Conservation (phyloP, 192 early-diverging fungal genomes). For the Umbelopsis isabellina region DNA sequence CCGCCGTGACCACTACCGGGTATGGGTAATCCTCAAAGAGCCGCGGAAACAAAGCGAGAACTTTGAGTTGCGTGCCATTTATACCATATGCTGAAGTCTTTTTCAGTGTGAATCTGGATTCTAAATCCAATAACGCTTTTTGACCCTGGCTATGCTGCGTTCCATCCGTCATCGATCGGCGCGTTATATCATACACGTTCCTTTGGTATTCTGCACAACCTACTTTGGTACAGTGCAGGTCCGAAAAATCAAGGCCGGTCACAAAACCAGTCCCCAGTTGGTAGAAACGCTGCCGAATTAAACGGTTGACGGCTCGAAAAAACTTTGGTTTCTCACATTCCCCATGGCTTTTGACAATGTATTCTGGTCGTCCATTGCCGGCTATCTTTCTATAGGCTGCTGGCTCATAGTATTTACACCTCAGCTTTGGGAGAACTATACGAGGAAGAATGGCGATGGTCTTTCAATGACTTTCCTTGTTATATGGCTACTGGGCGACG, state of each 20-base stretch:
- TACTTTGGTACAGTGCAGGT: no score
- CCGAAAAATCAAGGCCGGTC: not conserved
- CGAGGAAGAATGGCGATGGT: slow-evolving; percentile 74
- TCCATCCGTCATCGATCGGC: slow-evolving; percentile 6
- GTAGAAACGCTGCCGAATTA: not conserved
- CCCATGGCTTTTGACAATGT: slow-evolving; percentile 14
- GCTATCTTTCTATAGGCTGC: slow-evolving; percentile 70
- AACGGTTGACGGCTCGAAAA: not conserved
- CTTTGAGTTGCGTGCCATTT: slow-evolving; percentile 40
- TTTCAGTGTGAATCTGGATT: slow-evolving; percentile 35
- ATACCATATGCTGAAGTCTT: slow-evolving; percentile 18
- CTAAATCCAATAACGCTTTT: slow-evolving; percentile 32
- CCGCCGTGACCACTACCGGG: slow-evolving; percentile 52
- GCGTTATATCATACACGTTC: not conserved
- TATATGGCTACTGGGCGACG: slow-evolving; percentile 80
- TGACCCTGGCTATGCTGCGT: slow-evolving; percentile 33
- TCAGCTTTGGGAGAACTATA: slow-evolving; percentile 80
- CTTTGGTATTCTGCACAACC: no score
- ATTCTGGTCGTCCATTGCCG: slow-evolving; percentile 53
- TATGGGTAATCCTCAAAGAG: slow-evolving; percentile 51
- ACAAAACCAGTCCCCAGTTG: not conserved
- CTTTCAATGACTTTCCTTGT: slow-evolving; percentile 72
- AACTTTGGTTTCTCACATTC: not conserved
- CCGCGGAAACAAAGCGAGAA: slow-evolving; percentile 44
- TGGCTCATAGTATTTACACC: slow-evolving; percentile 87